Conservation (phyloP, 2,329 filamentous ascomycete species). For the Exophiala bonariae region DNA sequence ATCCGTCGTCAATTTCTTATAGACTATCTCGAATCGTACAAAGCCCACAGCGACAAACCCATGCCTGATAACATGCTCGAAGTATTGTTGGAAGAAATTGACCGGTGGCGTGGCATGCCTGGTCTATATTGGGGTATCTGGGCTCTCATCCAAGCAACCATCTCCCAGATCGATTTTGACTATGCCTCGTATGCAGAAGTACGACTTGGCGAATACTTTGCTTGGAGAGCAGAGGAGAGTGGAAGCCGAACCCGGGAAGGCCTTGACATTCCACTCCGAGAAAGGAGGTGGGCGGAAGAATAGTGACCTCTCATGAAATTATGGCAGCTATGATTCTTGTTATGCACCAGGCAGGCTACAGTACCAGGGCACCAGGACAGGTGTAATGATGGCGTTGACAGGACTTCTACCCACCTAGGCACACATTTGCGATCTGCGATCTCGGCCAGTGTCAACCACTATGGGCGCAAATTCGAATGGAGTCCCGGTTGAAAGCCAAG, state of each 20-base stretch:
- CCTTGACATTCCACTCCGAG: constrained; percentile 69
- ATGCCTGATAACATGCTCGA: constrained; percentile 54
- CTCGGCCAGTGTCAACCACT: no score
- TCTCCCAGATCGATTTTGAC: constrained; percentile 95
- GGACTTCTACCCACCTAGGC: no score
- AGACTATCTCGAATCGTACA: constrained; percentile 79
- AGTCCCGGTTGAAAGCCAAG: no score
- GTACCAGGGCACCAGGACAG: no score
- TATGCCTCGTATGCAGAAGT: constrained; percentile 89
- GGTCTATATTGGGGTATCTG: constrained; percentile 90
- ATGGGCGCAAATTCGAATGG: no score
- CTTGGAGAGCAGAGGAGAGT: constrained; percentile 72
- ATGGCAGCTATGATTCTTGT: neutral
- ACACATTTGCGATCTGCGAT: no score
- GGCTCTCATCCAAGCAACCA: constrained; percentile 90
- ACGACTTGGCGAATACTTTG: constrained; percentile 87
- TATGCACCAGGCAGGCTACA: no score
- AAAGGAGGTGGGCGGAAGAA: constrained; percentile 75
- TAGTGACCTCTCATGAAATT: constrained; percentile 13
- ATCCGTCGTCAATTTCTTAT: constrained; percentile 78
- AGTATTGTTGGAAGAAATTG: constrained; percentile 76
- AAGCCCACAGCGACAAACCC: constrained; percentile 50
- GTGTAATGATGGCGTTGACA: neutral
- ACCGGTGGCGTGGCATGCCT: constrained; percentile 82
- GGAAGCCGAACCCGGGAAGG: constrained; percentile 58